These are phyloP conservation scores for Cochlearia excelsa DNA, from an alignment of 345 rosid genomes.

Conservation along the genomic window DNA sequence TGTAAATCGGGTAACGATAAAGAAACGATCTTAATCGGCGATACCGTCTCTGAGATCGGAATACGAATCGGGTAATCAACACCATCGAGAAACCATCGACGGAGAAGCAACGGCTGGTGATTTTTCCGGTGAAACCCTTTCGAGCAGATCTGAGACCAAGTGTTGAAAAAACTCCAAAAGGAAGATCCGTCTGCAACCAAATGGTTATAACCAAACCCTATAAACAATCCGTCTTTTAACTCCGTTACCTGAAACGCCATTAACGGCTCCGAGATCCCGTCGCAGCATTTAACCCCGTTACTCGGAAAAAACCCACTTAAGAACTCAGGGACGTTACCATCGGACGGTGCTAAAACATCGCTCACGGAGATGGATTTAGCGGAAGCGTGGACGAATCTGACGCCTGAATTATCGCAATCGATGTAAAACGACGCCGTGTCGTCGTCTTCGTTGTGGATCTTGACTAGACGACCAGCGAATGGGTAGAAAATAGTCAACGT, in stretches of 20 bases:
- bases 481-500: slow-evolving; percentile 36
- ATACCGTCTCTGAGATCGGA: slow-evolving; percentile 26
- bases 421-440: slow-evolving; percentile 34
- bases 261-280: slow-evolving; percentile 36
- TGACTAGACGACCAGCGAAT: slow-evolving; percentile 37
- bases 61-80: slow-evolving; percentile 4
- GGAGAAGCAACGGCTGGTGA: neutral
- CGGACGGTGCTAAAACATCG: too few species aligned
- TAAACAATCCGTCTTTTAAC: slow-evolving; percentile 38
- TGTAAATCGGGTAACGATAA: slow-evolving; percentile 14
- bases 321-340: too few species aligned
- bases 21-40: neutral
- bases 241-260: slow-evolving; percentile 42
- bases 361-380: slow-evolving; percentile 31
- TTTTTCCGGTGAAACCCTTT: neutral
- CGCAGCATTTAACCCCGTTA: slow-evolving; percentile 24
- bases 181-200: slow-evolving; percentile 35
- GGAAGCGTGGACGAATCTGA: slow-evolving; percentile 36
- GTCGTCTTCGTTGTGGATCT: slow-evolving; percentile 13
- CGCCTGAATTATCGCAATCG: slow-evolving; percentile 39
- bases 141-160: slow-evolving; percentile 41
- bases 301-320: slow-evolving; percentile 36
- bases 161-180: slow-evolving; percentile 42
- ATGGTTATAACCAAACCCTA: slow-evolving; percentile 37
- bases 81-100: slow-evolving; percentile 22